Evolutionary conservation across 2,329 filamentous ascomycete genomes (phyloP).

Genomic region (Monilinia vaccinii-corymbosi): DNA sequence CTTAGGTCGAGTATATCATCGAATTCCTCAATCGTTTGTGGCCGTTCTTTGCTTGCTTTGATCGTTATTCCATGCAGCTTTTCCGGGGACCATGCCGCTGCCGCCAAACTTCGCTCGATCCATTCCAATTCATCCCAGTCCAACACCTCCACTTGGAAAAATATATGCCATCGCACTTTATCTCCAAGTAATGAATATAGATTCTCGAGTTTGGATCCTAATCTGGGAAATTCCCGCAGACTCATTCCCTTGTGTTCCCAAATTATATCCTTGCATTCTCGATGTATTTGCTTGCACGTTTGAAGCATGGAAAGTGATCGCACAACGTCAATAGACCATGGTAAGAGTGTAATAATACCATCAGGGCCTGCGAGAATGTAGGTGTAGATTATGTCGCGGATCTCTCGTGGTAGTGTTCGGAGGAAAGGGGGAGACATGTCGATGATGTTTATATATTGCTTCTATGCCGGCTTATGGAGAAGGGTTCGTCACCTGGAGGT

Average conservation of each 20-base stretch:
- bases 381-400: conserved; percentile 27
- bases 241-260: conserved; percentile 22
- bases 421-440: conserved; percentile 20
- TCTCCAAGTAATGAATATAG: neutral
- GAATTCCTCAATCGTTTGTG: conserved; percentile 22
- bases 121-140: conserved; percentile 28
- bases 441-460: neutral
- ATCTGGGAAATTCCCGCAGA: conserved; percentile 14
- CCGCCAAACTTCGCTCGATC: conserved; percentile 5
- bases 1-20: conserved; percentile 21
- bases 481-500: neutral
- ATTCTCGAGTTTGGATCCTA: conserved; percentile 16
- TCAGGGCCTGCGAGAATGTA: conserved; percentile 20
- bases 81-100: neutral
- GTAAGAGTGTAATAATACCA: conserved; percentile 19
- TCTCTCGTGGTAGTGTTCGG: conserved; percentile 23
- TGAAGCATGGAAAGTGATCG: conserved; percentile 23
- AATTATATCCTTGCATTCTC: conserved; percentile 27
- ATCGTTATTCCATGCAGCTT: conserved; percentile 17
- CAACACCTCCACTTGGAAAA: conserved; percentile 23
- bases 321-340: conserved; percentile 23
- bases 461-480: neutral
- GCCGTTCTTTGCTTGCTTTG: conserved; percentile 21
- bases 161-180: conserved; percentile 13
- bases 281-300: conserved; percentile 26